Conservation (phyloP, 371 early-diverging fungal genomes). For the Apophysomyces variabilis region DNA sequence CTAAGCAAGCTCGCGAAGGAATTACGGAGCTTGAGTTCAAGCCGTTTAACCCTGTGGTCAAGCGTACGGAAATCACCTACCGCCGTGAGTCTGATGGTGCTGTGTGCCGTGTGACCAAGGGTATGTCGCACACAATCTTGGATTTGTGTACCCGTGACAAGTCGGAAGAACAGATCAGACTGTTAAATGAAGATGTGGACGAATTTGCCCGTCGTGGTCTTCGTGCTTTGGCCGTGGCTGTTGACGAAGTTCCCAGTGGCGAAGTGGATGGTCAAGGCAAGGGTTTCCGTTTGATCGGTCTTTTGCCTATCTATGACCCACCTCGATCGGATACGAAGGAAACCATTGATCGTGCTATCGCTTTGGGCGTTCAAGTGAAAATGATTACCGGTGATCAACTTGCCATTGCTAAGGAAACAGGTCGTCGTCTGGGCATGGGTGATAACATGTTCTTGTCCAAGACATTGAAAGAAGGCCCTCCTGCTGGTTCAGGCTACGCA, state of each 20-base stretch:
- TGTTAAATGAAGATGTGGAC: slow-evolving; percentile 68
- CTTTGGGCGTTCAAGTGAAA: slow-evolving; percentile 88
- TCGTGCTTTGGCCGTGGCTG: slow-evolving; percentile 81
- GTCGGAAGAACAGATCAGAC: slow-evolving; percentile 59
- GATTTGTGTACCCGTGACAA: slow-evolving; percentile 73
- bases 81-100: slow-evolving; percentile 61
- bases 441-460: slow-evolving; percentile 72
- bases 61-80: slow-evolving; percentile 85
- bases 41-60: slow-evolving; percentile 89
- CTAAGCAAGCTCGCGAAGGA: slow-evolving; percentile 61
- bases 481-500: slow-evolving; percentile 70
- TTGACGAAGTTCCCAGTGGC: slow-evolving; percentile 63
- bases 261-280: slow-evolving; percentile 47
- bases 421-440: slow-evolving; percentile 76
- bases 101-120: slow-evolving; percentile 72
- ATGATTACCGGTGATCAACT: slow-evolving; percentile 97
- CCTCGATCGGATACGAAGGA: slow-evolving; percentile 82
- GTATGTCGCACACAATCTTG: slow-evolving; percentile 75
- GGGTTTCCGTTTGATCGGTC: slow-evolving; percentile 64
- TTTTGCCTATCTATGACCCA: slow-evolving; percentile 87
- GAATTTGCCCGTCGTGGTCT: slow-evolving; percentile 82
- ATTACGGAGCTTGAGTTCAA: slow-evolving; percentile 74
- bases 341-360: slow-evolving; percentile 84
- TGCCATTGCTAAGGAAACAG: slow-evolving; percentile 89
- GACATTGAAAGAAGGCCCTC: slow-evolving; percentile 76